These are phyloP conservation scores for Bryum argenteum DNA, from an alignment of 225 moss, liverwort and hornwort genomes.

Conservation along the genomic window DNA sequence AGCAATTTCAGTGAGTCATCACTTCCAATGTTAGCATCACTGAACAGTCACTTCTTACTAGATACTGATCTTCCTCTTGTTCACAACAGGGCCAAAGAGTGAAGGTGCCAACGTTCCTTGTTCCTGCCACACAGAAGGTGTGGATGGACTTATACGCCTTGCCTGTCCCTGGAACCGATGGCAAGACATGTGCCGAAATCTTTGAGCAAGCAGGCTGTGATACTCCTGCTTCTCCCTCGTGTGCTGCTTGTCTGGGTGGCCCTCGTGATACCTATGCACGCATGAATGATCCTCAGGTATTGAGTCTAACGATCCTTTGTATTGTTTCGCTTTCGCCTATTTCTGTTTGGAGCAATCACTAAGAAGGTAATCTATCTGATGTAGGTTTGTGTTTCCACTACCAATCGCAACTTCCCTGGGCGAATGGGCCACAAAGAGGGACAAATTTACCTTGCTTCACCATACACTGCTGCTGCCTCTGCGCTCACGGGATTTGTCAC, in stretches of 20 bases:
- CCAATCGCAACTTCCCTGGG: slow-evolving; percentile 93
- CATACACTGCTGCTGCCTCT: slow-evolving; percentile 87
- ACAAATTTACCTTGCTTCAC: slow-evolving; percentile 90
- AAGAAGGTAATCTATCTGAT: slow-evolving; percentile 6
- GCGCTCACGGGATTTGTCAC: slow-evolving; percentile 89
- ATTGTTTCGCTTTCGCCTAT: not conserved
- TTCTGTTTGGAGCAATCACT: not conserved
- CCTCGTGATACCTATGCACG: slow-evolving; percentile 96
- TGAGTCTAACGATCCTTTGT: not conserved
- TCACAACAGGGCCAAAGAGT: slow-evolving; percentile 69
- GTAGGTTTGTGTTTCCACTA: slow-evolving; percentile 97
- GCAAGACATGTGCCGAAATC: slow-evolving; percentile 85
- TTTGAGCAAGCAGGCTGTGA: slow-evolving; percentile 96
- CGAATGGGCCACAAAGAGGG: slow-evolving; percentile 98
- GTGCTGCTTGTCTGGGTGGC: slow-evolving; percentile 97
- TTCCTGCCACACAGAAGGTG: slow-evolving; percentile 96
- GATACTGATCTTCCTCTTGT: slow-evolving; percentile 10
- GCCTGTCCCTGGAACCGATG: slow-evolving; percentile 76
- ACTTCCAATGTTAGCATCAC: not conserved
- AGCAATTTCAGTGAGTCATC: slow-evolving; percentile 59
- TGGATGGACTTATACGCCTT: slow-evolving; percentile 96
- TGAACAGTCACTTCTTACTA: not conserved
- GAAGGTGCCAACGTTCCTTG: slow-evolving; percentile 96
- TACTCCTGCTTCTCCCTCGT: slow-evolving; percentile 85
- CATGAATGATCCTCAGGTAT: slow-evolving; percentile 88